Conservation (phyloP, 1,284 basidiomycete genomes). For the Boletellus deceptivus region DNA sequence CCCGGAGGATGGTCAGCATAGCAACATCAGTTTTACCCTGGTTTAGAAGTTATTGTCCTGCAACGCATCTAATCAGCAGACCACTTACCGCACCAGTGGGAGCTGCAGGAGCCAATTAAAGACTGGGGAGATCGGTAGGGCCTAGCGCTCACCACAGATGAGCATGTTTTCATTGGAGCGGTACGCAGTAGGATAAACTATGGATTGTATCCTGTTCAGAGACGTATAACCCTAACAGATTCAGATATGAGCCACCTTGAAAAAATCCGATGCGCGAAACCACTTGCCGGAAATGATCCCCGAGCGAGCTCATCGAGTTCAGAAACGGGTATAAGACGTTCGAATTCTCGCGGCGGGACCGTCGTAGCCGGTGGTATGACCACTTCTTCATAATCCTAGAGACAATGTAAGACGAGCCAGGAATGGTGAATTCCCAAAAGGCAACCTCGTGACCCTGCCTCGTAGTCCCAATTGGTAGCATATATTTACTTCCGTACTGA, state of each 20-base stretch:
- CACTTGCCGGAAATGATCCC: slow-evolving; percentile 84
- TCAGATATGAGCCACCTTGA: slow-evolving; percentile 1
- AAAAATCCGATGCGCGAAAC: background rate
- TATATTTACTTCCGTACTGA: slow-evolving; percentile 72
- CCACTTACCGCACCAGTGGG: slow-evolving; percentile 88
- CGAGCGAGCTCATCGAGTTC: slow-evolving; percentile 79
- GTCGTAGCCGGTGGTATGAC: slow-evolving; percentile 83
- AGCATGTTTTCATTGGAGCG: slow-evolving; percentile 95
- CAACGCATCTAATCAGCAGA: background rate
- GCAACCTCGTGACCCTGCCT: slow-evolving; percentile 65
- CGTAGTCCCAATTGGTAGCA: slow-evolving; percentile 83
- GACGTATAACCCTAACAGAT: slow-evolving; percentile 73
- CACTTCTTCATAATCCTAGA: slow-evolving; percentile 78
- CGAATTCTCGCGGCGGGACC: slow-evolving; percentile 72
- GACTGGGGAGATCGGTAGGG: background rate
- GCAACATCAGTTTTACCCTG: slow-evolving; percentile 99
- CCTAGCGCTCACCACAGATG: slow-evolving; percentile 74
- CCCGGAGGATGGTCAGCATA: slow-evolving; percentile 90
- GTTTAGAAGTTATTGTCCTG: slow-evolving; percentile 9
- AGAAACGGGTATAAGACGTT: slow-evolving; percentile 71
- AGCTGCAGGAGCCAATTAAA: slow-evolving; percentile 46
- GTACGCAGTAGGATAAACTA: slow-evolving; percentile 93
- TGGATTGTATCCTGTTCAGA: slow-evolving; percentile 94
- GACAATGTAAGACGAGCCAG: slow-evolving; percentile 3
- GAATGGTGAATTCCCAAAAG: background rate